Conservation (phyloP, 2,329 filamentous ascomycete species). For the Mollisiaceae sp. region DNA sequence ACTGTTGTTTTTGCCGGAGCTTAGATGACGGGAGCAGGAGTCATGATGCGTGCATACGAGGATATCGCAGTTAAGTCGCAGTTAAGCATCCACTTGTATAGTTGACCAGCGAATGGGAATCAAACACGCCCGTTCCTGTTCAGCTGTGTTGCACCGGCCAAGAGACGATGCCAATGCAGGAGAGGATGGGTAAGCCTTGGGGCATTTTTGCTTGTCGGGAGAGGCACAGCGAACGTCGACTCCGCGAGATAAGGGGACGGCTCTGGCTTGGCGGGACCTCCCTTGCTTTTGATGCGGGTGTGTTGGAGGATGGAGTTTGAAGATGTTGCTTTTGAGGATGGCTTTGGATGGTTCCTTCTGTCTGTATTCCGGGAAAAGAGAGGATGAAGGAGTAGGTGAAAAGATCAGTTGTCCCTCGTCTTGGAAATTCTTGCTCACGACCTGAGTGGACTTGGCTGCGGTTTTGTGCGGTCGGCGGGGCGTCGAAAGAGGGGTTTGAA, state of each 20-base stretch:
- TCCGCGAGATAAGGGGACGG: not conserved
- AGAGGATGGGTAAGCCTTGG: conserved; percentile 6
- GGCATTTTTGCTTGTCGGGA: conserved; percentile 4
- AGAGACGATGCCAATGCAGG: conserved; percentile 11
- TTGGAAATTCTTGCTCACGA: not conserved
- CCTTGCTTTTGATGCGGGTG: conserved; percentile 1
- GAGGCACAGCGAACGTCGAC: not conserved
- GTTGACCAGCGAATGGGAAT: conserved; percentile 5
- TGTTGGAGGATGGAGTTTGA: not conserved
- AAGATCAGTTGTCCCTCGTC: not conserved
- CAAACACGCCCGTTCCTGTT: not conserved
- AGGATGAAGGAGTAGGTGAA: not conserved
- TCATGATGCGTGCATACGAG: conserved; percentile 1
- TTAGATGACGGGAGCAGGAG: conserved; percentile 3
- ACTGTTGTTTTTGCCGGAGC: not conserved
- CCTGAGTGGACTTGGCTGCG: not conserved
- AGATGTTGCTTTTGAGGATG: conserved; percentile 1
- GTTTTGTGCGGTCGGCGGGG: conserved; percentile 8
- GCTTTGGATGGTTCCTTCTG: not conserved
- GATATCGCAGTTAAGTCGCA: too few species aligned
- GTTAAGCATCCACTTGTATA: conserved; percentile 3
- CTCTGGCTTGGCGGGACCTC: not conserved
- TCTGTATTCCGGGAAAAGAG: not conserved
- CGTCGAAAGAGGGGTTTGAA: conserved; percentile 1
- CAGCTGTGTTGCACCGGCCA: conserved; percentile 5